Base-by-base conservation (phyloP, 140 eudicot species). In the Cichorium intybus region DNA sequence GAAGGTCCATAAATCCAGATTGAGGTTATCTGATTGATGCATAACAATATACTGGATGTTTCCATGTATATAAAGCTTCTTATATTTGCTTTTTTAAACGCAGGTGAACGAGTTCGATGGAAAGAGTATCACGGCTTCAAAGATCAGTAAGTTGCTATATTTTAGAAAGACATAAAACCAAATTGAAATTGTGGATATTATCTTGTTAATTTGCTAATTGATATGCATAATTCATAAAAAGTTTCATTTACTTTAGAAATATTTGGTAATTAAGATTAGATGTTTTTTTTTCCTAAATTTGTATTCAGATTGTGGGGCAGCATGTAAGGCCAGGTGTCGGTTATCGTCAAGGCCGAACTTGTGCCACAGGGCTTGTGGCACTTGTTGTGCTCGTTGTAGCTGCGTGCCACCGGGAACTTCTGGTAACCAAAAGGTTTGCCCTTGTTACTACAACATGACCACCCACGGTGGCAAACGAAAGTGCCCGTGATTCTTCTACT, bases 361-460 rank as follows among this genome's bases (percentile, higher is more conserved):
- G 43, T 85, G 89, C 79, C 72, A 64, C 43, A 74, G 86, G 64
- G 86, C 84, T 1, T 85, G 95, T 22, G 86, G 89, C 26, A 76
- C 86, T 1, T 82, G 94, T 60, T 85, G 94, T 54, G 58, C 69
- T 12, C 75, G 85, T n/a, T 85, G 94, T 65, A 54, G 56, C 37
- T 81, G 85, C 15, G 87, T 84, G 18, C 92, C 92, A 16, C 82
- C 87, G 0, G 91, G 87, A 34, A 82, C 94, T 51, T 76, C 88
- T 20, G 88, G 88, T 60, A 79, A 79, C 76, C 69, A 75, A 31
- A 71, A 82, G 57, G 72, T 66, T 26, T 85, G 94, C 35, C 84
- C 95, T 41, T 85, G 95, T 71, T 85, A 85, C 66, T 65, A 69
- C 74, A 82, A 48, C 62, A 74, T 79, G 86, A 82, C 82, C n/a